Conservation (phyloP, 2,329 filamentous ascomycete genomes). For the Diaporthe ampelina region DNA sequence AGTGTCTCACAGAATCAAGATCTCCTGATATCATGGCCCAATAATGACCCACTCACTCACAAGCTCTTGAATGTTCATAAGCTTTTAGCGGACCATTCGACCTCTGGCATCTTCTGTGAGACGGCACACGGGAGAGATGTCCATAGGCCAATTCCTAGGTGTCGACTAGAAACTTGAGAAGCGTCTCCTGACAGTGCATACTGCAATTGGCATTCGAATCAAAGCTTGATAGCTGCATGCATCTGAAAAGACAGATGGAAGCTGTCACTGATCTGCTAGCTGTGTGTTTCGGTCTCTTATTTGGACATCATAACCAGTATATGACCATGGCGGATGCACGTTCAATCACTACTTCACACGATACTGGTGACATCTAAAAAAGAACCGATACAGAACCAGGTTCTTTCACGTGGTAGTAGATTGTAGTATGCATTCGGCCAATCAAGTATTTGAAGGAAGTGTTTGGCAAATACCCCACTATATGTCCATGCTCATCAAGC, state of each 20-base stretch:
- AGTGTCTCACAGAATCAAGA: neutral
- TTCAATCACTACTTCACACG: neutral
- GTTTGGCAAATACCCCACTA: neutral
- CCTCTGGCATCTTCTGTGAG: neutral
- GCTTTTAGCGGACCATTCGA: neutral
- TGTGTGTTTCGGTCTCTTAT: neutral
- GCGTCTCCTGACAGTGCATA: neutral
- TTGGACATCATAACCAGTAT: too few relatives aligned
- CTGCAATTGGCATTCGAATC: neutral
- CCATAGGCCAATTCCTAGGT: neutral
- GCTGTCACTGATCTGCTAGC: neutral
- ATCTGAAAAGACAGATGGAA: too few relatives aligned
- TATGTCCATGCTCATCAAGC: neutral
- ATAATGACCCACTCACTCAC: neutral
- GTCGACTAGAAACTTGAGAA: too few relatives aligned
- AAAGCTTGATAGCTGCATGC: neutral
- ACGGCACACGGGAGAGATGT: neutral
- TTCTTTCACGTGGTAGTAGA: neutral
- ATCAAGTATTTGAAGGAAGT: neutral
- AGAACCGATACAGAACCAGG: neutral
- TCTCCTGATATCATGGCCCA: neutral
- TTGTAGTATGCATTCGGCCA: neutral
- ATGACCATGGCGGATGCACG: neutral
- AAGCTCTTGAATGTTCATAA: neutral
- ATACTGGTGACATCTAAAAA: neutral